These are phyloP conservation scores for Brettanomyces sp. DNA, from an alignment of 805 yeast genomes.

Conservation along the genomic window DNA sequence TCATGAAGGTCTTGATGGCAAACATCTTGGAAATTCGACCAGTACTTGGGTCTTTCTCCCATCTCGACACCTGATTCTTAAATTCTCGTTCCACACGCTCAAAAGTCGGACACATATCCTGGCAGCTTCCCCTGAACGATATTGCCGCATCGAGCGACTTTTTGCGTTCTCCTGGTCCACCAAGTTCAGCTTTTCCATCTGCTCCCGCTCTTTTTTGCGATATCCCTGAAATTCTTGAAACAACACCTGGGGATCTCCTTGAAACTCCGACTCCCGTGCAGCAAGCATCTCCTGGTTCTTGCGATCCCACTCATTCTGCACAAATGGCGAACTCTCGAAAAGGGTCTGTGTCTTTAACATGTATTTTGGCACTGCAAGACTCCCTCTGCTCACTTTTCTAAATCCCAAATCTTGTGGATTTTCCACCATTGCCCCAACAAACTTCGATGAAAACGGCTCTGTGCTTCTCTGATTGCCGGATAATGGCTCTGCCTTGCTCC, in stretches of 20 bases:
- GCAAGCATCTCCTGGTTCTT: conserved; percentile 59
- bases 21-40: conserved; percentile 45
- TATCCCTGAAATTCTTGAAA: conserved; percentile 67
- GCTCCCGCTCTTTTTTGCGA: conserved; percentile 64
- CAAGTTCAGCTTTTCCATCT: conserved; percentile 72
- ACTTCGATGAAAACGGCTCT: conserved; percentile 15
- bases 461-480: not conserved
- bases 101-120: conserved; percentile 90
- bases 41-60: conserved; percentile 60
- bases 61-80: conserved; percentile 74
- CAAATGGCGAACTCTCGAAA: conserved; percentile 26
- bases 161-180: conserved; percentile 83
- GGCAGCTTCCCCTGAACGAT: conserved; percentile 76
- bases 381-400: conserved; percentile 11
- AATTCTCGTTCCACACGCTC: conserved; percentile 82
- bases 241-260: conserved; percentile 54
- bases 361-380: conserved; percentile 21
- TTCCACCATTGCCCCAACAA: conserved; percentile 21
- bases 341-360: conserved; percentile 23
- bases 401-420: conserved; percentile 23
- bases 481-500: not conserved
- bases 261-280: conserved; percentile 33
- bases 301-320: conserved; percentile 56
- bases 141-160: conserved; percentile 86
- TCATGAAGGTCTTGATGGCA: conserved; percentile 85